A percentile compares a stretch with the other conserved stretches of the same genome.
Evolutionary conservation across 1,284 basidiomycete species (phyloP).

Genomic region (Heterobasidion parviporum): DNA sequence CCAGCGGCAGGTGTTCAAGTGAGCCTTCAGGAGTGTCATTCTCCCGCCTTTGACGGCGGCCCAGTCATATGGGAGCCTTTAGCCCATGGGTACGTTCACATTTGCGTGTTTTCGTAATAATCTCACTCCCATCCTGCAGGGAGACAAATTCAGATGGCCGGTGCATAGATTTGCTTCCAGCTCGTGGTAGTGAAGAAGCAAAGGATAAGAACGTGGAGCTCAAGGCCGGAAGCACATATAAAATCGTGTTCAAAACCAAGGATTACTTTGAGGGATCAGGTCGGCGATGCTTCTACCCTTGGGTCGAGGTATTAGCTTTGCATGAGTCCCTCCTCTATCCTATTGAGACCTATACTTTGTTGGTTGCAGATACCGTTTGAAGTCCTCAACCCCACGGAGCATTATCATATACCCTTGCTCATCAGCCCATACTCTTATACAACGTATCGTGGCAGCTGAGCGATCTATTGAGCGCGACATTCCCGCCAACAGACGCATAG

Average conservation of each 20-base stretch:
- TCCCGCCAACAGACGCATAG: no score
- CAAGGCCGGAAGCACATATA: slow-evolving; percentile 58
- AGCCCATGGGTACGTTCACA: slow-evolving; percentile 46
- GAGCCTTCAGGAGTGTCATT: slow-evolving; percentile 40
- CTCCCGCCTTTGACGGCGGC: slow-evolving; percentile 18
- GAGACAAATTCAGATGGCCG: slow-evolving; percentile 79
- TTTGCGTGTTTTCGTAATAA: not conserved
- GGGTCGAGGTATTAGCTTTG: slow-evolving; percentile 61
- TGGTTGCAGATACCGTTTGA: slow-evolving; percentile 65
- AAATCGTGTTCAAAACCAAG: slow-evolving; percentile 78
- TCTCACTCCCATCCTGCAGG: slow-evolving; percentile 26
- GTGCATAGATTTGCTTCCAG: slow-evolving; percentile 59
- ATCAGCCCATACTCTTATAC: slow-evolving; percentile 91
- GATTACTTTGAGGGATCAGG: slow-evolving; percentile 67
- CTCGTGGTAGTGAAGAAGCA: slow-evolving; percentile 33
- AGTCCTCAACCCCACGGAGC: slow-evolving; percentile 62
- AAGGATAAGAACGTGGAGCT: slow-evolving; percentile 32
- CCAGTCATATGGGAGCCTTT: slow-evolving; percentile 41
- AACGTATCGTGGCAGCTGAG: slow-evolving; percentile 81
- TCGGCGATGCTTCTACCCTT: slow-evolving; percentile 77
- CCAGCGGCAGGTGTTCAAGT: slow-evolving; percentile 68
- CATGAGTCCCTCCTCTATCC: not conserved
- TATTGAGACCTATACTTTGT: not conserved
- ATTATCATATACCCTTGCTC: slow-evolving; percentile 87
- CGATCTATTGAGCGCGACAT: not conserved